Evolutionary conservation across 192 early-diverging fungal genomes (phyloP), one percentile per base, ranked within the genome.

Genomic region (Dispira simplex): DNA sequence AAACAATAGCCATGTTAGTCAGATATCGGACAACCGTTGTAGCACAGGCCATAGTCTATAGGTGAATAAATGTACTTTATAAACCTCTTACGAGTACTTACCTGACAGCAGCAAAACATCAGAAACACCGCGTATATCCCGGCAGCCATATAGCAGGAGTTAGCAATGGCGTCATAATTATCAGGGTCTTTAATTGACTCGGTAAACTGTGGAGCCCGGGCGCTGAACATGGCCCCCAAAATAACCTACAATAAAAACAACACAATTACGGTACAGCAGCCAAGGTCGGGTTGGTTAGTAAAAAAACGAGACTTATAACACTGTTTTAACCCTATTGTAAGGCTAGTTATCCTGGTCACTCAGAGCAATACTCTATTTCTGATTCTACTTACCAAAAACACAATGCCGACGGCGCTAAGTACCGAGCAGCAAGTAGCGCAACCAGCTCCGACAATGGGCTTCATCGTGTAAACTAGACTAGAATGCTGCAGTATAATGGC

Each of bases 401-500:
- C 45, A 39, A 78, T 73, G 21, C 76, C 76, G 58, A 78, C 70
- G 11, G 72, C 73, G 39, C 73, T 74, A 12, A 77, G 69, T 11
- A 77, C 64, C 23, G 74, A 73, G 71, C 76, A 77, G 65, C 70
- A 74, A 45, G 68, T 62, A 54, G 76, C 70, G 67, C 76, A 77
- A 58, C 76, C 76, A 12, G 76, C 73, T 51, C 73, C 74, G 53
- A 77, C 69, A 32, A 77, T 66, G 18, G 74, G 64, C 70, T 74
- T 69, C 76, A 77, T 77, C 65, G 27, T 64, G 63, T 14, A 5
- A 64, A 63, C 48, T 23, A 51, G 9, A 9, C 9, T 51, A 51
- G 49, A 23, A 51, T 18, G 49, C 1, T 18, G 16, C n/a, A 23
- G 49, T 51, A 20, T 51, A 51, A 51, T 18, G 8, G 49, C 4